Evolutionary conservation across 495 filamentous ascomycete genomes (phyloP), one percentile per base, ranked within the genome.

Genomic region (Podospora pseudopauciseta): DNA sequence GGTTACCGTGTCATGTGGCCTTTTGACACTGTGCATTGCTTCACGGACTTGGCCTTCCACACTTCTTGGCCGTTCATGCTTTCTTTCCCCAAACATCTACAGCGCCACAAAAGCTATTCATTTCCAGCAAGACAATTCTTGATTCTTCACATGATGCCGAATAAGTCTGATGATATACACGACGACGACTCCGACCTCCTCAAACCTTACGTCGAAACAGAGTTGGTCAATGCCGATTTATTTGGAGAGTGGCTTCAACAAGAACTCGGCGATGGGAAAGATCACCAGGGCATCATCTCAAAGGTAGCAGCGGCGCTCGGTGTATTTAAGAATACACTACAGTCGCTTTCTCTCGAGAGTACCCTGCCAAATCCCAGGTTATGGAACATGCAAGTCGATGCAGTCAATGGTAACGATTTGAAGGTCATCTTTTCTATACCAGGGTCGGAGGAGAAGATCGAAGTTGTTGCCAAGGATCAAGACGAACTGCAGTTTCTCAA

Each of bases 221-320:
- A 74, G 49, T 13, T 70, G 6, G 28, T 32, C 2, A 63, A 67
- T 23, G 65, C 70, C 26, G 30, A 66, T 0, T 66, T 68, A 13
- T 73, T 68, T 30, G 44, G 30, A 1, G 27, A 34, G 11, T 73
- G 71, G 73, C 61, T 75, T 3, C 9, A 64, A 15, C 20, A 63
- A 1, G 63, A 58, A 3, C 63, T 6, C 9, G 54, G 55, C 6
- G 58, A 27, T 2, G 63, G 56, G 7, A 63, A 30, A 5, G 59
- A 74, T 28, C 64, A 64, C 27, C 39, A 39, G 9, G 44, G 28
- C 19, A 28, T 74, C 15, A 16, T 66, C 23, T 30, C 59, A 7
- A 66, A 27, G n/a, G 30, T 71, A 4, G 54, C 53, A 18, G 2
- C 0, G 4, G 54, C 61, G 0, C 44, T 73, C 6, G n/a, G 26